Conservation (phyloP, 2,329 filamentous ascomycete genomes). For the Helotiales sp. region DNA sequence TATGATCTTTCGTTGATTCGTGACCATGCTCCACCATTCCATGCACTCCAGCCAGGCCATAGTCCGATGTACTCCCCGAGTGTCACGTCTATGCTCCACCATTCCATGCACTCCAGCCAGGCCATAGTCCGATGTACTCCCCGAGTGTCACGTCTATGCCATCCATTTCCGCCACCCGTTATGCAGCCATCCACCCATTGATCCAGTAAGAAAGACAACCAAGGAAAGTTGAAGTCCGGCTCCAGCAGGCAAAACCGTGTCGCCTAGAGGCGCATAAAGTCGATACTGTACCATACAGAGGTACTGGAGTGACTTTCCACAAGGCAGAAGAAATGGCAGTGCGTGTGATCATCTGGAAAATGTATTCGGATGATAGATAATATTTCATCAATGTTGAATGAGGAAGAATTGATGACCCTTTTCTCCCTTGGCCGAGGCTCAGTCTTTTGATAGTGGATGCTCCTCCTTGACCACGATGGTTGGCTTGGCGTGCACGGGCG, state of each 20-base stretch:
- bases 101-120: neutral
- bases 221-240: no score
- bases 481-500: neutral
- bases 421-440: neutral
- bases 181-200: neutral
- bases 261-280: no score
- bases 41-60: neutral
- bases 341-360: no score
- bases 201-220: no score
- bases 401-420: neutral
- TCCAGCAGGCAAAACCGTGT: no score
- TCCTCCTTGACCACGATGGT: neutral
- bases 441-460: conserved; percentile 13
- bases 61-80: conserved; percentile 1
- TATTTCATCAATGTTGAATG: neutral
- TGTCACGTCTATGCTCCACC: neutral
- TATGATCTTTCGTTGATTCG: conserved; percentile 4
- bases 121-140: neutral
- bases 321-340: neutral
- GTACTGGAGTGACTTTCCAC: neutral
- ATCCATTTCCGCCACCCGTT: neutral
- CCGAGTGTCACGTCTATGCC: conserved; percentile 4
- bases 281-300: no score
- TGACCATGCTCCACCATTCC: neutral
- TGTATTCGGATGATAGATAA: no score